Evolutionary conservation across 768 basidiomycete species (phyloP), one percentile per base, ranked within the genome.

Genomic region (Fomitopsis serialis): DNA sequence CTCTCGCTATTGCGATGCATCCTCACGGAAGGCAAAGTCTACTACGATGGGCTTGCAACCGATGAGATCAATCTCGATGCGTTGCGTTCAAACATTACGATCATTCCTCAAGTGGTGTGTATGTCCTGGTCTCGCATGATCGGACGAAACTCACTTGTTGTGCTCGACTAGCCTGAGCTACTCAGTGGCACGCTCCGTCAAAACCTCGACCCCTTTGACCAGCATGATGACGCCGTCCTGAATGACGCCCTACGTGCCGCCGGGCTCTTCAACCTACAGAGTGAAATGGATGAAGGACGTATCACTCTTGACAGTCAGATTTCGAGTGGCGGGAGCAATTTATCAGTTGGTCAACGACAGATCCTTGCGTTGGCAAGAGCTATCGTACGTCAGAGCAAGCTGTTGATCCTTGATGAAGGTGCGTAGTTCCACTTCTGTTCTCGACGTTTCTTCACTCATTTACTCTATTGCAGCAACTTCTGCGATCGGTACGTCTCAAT

Each of bases 361-460:
- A 75, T 85, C 21, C 66, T 85, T 15, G 81, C 81, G 0, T 68
- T 85, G 1, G 82, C 82, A 0, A 69, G 83, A 35, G 82, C 82
- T 2, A 75, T 84, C 51, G 75, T 83, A 2, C 67, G 82, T 12
- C 66, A 70, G 42, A 81, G 78, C 60, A 83, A 81, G 58, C 58
- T 85, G 8, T 69, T 82, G 34, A 78, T 84, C 42, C 66, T 84
- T 9, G 83, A 85, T 52, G 83, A 85, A 62, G 74, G 72, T 74
- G 44, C 35, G 49, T 47, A 3, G 11, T 6, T 11, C 17, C 22
- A n/a, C 23, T 17, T 17, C 29, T 42, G 42, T 34, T 11, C 3
- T 29, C 21, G 15, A 40, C 4, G 17, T 11, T 7, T 13, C 12
- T 23, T 5, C 2, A n/a, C 44, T 46, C 13, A 46, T 21, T 5